Evolutionary conservation across 768 basidiomycete species (phyloP).

Genomic region (Daedaleopsis sinensis): DNA sequence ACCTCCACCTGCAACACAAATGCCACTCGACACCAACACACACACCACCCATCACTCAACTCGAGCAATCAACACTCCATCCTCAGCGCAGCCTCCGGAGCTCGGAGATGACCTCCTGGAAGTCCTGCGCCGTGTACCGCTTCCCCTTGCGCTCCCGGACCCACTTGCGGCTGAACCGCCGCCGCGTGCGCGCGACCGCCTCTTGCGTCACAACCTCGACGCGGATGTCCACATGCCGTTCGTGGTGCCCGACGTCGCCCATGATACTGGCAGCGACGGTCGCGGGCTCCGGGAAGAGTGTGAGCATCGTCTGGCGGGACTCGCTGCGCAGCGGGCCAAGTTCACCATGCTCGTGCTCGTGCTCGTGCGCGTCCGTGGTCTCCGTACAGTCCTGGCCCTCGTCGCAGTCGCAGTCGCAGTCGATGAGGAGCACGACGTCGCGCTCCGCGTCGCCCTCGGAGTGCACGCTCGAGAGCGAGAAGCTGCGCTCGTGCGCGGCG

Average conservation of each 20-base stretch:
- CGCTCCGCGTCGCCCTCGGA: conserved; percentile 9
- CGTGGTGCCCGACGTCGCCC: not conserved
- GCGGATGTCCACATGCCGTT: not conserved
- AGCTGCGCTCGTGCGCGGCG: not conserved
- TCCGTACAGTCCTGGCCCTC: too few species aligned
- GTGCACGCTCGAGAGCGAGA: not conserved
- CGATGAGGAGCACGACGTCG: conserved; percentile 19
- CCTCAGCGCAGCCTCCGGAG: conserved; percentile 17
- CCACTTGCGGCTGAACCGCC: conserved; percentile 23
- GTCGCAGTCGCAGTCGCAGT: not conserved
- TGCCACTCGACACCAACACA: not conserved
- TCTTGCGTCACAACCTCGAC: conserved; percentile 7
- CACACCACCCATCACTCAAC: not conserved
- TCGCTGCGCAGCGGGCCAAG: conserved; percentile 4
- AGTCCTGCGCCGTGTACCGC: conserved; percentile 21
- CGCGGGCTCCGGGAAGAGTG: conserved; percentile 5
- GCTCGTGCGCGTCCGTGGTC: not conserved
- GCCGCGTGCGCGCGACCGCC: conserved; percentile 8
- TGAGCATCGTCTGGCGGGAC: conserved; percentile 13
- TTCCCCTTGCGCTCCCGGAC: conserved; percentile 21
- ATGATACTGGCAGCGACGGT: not conserved
- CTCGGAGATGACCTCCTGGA: conserved; percentile 14
- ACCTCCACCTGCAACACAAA: too few species aligned
- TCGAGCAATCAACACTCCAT: not conserved
- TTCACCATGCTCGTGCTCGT: not conserved